Percentiles rank a stretch among this genome's conserved stretches.
phyloP scores from a whole-genome alignment of 257 asterid species.

The Salvia miltiorrhiza region DNA sequence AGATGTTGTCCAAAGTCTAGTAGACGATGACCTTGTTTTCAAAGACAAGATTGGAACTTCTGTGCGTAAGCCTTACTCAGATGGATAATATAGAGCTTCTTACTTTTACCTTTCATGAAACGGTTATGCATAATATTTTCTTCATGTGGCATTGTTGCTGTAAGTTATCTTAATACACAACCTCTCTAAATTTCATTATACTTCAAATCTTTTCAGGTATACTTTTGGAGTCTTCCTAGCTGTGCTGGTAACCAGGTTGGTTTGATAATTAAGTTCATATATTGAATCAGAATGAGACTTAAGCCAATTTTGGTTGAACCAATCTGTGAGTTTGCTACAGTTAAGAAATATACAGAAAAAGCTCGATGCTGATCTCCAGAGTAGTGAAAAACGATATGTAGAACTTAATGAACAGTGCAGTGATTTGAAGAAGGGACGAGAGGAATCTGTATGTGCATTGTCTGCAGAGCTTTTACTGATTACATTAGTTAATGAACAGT shows the following conservation, averaged over 20 bases:
- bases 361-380: constrained; percentile 73
- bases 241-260: constrained; percentile 98
- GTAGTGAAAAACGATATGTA: constrained; percentile 50
- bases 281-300: background rate
- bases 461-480: background rate
- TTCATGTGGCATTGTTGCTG: background rate
- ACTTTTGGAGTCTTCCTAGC: constrained; percentile 99
- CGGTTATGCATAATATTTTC: constrained; percentile 5
- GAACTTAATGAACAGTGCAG: constrained; percentile 72
- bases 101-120: background rate
- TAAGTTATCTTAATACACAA: constrained; percentile 4
- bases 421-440: constrained; percentile 86
- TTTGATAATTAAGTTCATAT: constrained; percentile 12
- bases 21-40: constrained; percentile 92
- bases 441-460: constrained; percentile 62
- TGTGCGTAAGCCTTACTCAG: constrained; percentile 50
- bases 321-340: constrained; percentile 40
- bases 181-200: constrained; percentile 5
- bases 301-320: constrained; percentile 7
- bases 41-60: constrained; percentile 99
- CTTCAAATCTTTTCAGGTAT: constrained; percentile 54
- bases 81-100: background rate
- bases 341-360: constrained; percentile 66
- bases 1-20: constrained; percentile 86
- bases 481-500: background rate